Percentiles rank a stretch among this genome's conserved stretches.
These are phyloP conservation scores for Prunus padus DNA, from an alignment of 306 rosid genomes.

Conservation along the genomic window DNA sequence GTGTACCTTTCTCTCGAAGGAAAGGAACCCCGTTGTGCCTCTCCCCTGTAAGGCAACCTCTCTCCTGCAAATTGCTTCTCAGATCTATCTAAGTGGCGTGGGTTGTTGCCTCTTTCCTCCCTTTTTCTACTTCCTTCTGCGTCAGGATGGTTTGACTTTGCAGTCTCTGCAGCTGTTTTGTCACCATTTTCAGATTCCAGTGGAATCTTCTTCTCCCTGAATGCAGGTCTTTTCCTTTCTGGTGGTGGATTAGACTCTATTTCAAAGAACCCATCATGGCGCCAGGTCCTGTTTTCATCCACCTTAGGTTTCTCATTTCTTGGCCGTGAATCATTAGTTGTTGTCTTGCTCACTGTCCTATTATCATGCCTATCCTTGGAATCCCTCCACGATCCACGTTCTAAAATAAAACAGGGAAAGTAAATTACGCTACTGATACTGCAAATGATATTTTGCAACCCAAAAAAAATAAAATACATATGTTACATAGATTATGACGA, in stretches of 20 bases:
- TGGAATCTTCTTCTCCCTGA: conserved; percentile 76
- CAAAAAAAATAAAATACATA: not conserved
- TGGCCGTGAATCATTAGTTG: conserved; percentile 37
- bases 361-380: conserved; percentile 44
- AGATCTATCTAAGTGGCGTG: conserved; percentile 47
- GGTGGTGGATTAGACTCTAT: conserved; percentile 48
- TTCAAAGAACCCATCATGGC: conserved; percentile 53
- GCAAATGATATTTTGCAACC: not conserved
- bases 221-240: conserved; percentile 72
- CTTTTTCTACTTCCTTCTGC: conserved; percentile 54
- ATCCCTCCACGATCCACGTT: conserved; percentile 72
- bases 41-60: conserved; percentile 40
- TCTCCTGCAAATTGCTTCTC: conserved; percentile 41
- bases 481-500: not conserved
- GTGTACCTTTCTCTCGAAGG: conserved; percentile 55
- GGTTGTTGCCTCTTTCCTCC: conserved; percentile 58
- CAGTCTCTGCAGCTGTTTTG: conserved; percentile 34
- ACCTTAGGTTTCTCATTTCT: conserved; percentile 52
- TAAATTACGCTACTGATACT: not conserved
- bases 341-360: conserved; percentile 35
- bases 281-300: conserved; percentile 40
- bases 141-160: conserved; percentile 47
- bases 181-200: conserved; percentile 45
- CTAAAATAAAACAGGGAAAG: conserved; percentile 28
- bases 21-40: conserved; percentile 49